Evolutionary conservation across 2,329 filamentous ascomycete genomes (phyloP), one percentile per base, ranked within the genome.

Genomic region (Coniochaeta sp.): DNA sequence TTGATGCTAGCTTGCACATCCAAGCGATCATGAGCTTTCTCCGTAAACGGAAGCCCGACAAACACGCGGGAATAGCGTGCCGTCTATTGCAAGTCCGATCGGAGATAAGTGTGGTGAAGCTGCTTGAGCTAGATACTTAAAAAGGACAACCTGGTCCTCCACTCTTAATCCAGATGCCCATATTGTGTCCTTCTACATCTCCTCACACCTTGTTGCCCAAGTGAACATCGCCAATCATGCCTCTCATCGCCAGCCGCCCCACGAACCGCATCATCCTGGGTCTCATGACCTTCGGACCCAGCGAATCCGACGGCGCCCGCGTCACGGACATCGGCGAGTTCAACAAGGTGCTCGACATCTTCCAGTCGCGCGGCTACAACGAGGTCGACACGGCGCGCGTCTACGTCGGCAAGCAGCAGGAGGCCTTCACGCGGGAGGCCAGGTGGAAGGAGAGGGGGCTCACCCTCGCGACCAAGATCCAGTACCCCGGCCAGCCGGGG

Each of bases 371-470:
- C 62, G 88, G 88, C 12, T 89, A 89, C 75, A 84, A 85, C 68
- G 88, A 90, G 69, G 74, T 92, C 57, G 89, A 92, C 69, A 92
- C 89, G 0, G 89, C 89, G 0, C 80, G 88, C 16, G 69, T 79
- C 59, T 92, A 92, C 64, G 75, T 89, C 47, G 84, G 75, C 34
- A 88, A 88, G 58, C 79, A 83, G 64, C 88, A 91, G 68, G 89
- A 91, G 70, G 84, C 80, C 9, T 91, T 85, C 70, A 89, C 86
- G 1, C 77, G 79, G 5, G 80, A 87, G 60, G 86, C 85, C 0
- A 80, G 81, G 30, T 91, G 87, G 86, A 84, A 87, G 68, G 82
- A 89, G 60, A 82, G 88, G 30, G 88, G 88, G 0, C 74, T 91
- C 55, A 85, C 79, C 3, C 70, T 91, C 34, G 89, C 88, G 4